Conservation (phyloP, 495 filamentous ascomycete species). For the Oidiodendron maius region DNA sequence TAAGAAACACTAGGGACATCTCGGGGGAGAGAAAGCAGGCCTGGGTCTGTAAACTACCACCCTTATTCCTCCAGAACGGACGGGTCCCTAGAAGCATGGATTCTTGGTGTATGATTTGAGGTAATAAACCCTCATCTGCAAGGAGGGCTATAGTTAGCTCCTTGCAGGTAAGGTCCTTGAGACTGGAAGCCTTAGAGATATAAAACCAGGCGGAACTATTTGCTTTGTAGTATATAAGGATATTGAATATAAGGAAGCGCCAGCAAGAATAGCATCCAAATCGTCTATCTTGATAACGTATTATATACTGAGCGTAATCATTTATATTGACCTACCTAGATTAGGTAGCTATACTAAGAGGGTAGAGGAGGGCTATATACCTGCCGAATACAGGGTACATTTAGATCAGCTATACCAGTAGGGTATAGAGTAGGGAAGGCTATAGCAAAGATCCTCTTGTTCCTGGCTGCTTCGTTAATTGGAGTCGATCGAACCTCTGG, state of each 20-base stretch:
- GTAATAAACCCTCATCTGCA: too few species aligned
- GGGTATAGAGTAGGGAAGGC: background rate
- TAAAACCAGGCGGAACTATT: background rate
- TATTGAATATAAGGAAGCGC: background rate
- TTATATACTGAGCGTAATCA: background rate
- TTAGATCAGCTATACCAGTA: background rate
- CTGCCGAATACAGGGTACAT: background rate
- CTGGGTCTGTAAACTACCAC: too few species aligned
- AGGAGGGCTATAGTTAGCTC: background rate
- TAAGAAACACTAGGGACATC: too few species aligned
- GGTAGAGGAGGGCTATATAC: too few species aligned
- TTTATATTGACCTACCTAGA: too few species aligned
- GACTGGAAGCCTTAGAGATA: background rate
- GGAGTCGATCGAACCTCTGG: background rate
- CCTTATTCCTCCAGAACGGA: too few species aligned
- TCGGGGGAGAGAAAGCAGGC: too few species aligned
- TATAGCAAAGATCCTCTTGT: conserved; percentile 3
- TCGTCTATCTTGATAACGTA: background rate
- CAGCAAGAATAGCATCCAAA: background rate
- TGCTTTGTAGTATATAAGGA: too few species aligned
- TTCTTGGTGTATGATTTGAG: too few species aligned
- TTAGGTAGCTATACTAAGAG: too few species aligned
- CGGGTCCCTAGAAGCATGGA: too few species aligned
- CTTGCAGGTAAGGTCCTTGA: background rate
- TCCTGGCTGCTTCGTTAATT: conserved; percentile 3